Evolutionary conservation across 768 basidiomycete species (phyloP), one percentile per base, ranked within the genome.

Genomic region (Kwoniella botswanensis): DNA sequence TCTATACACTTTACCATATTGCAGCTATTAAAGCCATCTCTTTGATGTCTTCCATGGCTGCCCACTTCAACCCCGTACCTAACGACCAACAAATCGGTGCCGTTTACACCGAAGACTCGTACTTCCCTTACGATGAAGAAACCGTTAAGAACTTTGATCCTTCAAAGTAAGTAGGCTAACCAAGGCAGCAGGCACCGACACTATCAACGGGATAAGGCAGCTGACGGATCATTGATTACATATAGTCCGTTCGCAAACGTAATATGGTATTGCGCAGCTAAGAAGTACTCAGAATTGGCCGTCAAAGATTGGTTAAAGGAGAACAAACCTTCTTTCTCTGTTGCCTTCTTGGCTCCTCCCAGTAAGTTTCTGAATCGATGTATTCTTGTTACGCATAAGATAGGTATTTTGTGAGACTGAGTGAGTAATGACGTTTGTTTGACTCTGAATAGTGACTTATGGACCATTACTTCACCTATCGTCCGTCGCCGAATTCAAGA

Each of bases 91-190:
- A 76, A 29, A 56, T 21, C 18, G 71, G 63, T 50, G 68, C 62
- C 58, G 70, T 72, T 11, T 80, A 79, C 74, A 77, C 72, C 52
- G 79, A 82, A 59, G 62, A 74, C 12, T 77, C 79, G 59, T 77
- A 76, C 74, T 65, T 72, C 59, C 74, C 77, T 0, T 29, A 66
- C 43, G 72, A 75, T 43, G 71, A 76, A 29, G 65, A 71, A 17
- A 61, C 57, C 13, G 71, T 68, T 63, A 68, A 60, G 60, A 69
- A 68, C 3, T 7, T 42, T 6, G n/a, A 46, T 12, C 18, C 60
- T 15, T 26, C 35, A 22, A 58, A 75, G 76, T 76, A 43, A 71
- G 75, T 76, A 50, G 13, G 13, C 46, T 18, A 7, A 13, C 46
- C 46, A 18, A 46, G 4, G 46, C 29, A 29, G 29, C 29, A 29